Evolutionary conservation across 768 basidiomycete genomes (phyloP).

Genomic region (Mrakia frigida): DNA sequence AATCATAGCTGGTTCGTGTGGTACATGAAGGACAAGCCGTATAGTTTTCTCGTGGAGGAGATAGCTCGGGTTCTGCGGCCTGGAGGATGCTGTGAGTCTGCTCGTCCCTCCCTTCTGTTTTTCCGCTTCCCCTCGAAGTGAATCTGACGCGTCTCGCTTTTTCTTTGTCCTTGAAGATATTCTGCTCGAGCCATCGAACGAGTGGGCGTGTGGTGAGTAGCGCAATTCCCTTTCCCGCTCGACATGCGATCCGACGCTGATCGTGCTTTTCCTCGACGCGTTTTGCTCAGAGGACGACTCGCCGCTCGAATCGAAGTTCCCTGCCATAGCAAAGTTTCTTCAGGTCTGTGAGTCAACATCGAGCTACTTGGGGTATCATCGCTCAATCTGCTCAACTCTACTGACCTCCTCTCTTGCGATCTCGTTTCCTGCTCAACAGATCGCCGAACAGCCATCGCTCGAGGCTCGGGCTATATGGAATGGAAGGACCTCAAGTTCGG

Average conservation of each 20-base stretch:
- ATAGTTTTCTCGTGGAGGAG: background rate
- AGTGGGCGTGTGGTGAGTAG: background rate
- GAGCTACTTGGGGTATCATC: background rate
- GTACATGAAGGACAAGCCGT: background rate
- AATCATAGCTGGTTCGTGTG: background rate
- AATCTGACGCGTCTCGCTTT: background rate
- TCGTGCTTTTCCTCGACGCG: background rate
- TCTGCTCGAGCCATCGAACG: background rate
- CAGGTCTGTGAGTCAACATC: background rate
- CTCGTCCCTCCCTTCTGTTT: background rate
- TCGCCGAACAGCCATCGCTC: background rate
- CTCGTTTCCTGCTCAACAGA: background rate
- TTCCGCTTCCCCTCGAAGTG: background rate
- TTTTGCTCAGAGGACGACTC: background rate
- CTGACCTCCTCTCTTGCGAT: background rate
- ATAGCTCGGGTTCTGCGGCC: background rate
- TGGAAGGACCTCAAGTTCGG: slow-evolving; percentile 1
- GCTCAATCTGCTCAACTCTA: background rate
- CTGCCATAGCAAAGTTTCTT: background rate
- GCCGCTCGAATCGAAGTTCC: background rate
- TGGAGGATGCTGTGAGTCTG: background rate
- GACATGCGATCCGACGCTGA: background rate
- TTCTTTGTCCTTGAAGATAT: background rate
- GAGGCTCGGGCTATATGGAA: background rate
- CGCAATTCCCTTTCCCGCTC: background rate